phyloP scores from a whole-genome alignment of 1,284 basidiomycete genomes.

The Ceratorhiza oryzae-sativae region DNA sequence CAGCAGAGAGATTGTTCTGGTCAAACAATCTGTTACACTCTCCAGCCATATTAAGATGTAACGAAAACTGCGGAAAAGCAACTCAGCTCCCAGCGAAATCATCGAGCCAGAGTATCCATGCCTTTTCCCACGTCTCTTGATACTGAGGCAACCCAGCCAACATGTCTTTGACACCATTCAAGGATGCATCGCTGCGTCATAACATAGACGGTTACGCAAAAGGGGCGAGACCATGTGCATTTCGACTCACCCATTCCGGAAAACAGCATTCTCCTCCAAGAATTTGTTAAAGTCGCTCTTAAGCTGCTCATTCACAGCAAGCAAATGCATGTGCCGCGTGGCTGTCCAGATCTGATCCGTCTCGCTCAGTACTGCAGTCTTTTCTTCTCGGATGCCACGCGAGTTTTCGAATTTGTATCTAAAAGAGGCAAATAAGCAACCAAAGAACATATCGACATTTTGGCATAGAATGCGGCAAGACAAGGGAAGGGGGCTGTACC shows the following conservation, averaged over 20 bases:
- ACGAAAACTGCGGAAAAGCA: slow-evolving; percentile 72
- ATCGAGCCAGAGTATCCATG: slow-evolving; percentile 47
- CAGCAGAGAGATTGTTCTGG: slow-evolving; percentile 81
- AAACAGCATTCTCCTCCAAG: slow-evolving; percentile 90
- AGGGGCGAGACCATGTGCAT: not conserved
- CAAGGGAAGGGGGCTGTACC: slow-evolving; percentile 58
- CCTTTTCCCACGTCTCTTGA: slow-evolving; percentile 94
- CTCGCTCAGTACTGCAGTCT: slow-evolving; percentile 83
- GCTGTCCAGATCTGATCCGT: slow-evolving; percentile 90
- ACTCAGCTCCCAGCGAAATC: not conserved
- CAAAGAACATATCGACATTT: no score
- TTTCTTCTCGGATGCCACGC: slow-evolving; percentile 84
- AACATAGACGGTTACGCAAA: not conserved
- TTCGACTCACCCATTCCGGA: slow-evolving; percentile 68
- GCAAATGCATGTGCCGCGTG: slow-evolving; percentile 97
- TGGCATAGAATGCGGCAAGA: not conserved
- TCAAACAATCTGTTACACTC: slow-evolving; percentile 96
- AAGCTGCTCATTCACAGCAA: slow-evolving; percentile 95
- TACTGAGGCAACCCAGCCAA: slow-evolving; percentile 94
- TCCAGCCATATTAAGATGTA: slow-evolving; percentile 97
- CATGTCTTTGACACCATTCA: slow-evolving; percentile 99
- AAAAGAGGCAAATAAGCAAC: not conserved
- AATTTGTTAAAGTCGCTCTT: slow-evolving; percentile 96
- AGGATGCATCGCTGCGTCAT: slow-evolving; percentile 70
- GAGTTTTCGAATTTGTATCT: slow-evolving; percentile 87